Conservation (phyloP, 176 grass and related monocot species). For the Dendrocalamus sinicus region DNA sequence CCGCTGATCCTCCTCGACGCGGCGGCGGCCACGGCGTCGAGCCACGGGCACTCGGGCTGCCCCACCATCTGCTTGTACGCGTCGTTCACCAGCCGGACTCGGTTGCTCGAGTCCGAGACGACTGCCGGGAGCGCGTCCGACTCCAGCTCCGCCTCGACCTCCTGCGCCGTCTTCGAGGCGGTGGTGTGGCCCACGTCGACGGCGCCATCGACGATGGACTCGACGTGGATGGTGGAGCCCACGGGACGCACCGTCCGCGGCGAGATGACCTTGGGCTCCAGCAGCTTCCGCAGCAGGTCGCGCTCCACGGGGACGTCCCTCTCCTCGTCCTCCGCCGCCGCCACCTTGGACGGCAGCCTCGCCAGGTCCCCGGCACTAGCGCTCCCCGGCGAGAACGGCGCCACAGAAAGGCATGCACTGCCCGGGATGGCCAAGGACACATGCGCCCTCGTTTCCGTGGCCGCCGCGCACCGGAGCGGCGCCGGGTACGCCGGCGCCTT, state of each 20-base stretch:
- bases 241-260: slow-evolving; percentile 79
- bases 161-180: slow-evolving; percentile 48
- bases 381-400: not conserved
- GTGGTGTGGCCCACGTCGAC: not conserved
- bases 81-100: slow-evolving; percentile 84
- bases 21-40: slow-evolving; percentile 57
- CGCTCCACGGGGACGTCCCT: slow-evolving; percentile 65
- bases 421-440: slow-evolving; percentile 27
- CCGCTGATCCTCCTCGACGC: slow-evolving; percentile 78
- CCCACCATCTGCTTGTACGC: slow-evolving; percentile 88
- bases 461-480: slow-evolving; percentile 40
- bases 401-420: slow-evolving; percentile 17
- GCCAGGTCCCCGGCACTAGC: slow-evolving; percentile 1
- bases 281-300: slow-evolving; percentile 84
- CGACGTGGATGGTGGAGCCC: slow-evolving; percentile 67
- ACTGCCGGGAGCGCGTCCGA: slow-evolving; percentile 67
- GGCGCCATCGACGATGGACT: slow-evolving; percentile 36
- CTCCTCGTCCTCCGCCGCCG: not conserved
- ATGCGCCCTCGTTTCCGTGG: slow-evolving; percentile 44
- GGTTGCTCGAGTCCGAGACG: slow-evolving; percentile 74
- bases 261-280: slow-evolving; percentile 71
- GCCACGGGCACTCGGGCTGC: slow-evolving; percentile 88
- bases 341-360: slow-evolving; percentile 39
- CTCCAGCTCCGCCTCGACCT: slow-evolving; percentile 80
- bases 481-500: slow-evolving; percentile 39